phyloP scores from a whole-genome alignment of 2,329 filamentous ascomycete species.

The Magnaporthiopsis rhizophila region DNA sequence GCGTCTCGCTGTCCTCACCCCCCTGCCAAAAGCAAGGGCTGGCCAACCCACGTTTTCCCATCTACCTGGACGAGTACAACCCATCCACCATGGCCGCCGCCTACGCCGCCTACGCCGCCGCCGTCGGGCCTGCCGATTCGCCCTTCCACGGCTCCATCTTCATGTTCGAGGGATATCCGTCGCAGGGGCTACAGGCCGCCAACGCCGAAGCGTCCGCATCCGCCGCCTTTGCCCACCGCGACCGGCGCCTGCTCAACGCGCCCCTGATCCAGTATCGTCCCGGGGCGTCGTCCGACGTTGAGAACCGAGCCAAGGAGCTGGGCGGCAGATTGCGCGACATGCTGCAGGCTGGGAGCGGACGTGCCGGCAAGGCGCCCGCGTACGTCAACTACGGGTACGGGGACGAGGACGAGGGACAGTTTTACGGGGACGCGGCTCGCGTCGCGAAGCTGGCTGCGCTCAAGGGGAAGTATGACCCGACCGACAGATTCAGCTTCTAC shows the following conservation, averaged over 20 bases:
- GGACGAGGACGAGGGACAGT: slow-evolving; percentile 29
- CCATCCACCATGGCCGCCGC: slow-evolving; percentile 18
- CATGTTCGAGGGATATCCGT: slow-evolving; percentile 49
- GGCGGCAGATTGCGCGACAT: slow-evolving; percentile 30
- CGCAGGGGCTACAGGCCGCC: slow-evolving; percentile 32
- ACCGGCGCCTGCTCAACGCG: slow-evolving; percentile 32
- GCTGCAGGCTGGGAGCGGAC: slow-evolving; percentile 25
- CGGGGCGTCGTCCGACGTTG: slow-evolving; percentile 19
- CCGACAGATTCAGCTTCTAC: slow-evolving; percentile 35
- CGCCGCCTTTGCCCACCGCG: slow-evolving; percentile 37
- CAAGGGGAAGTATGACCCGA: slow-evolving; percentile 42
- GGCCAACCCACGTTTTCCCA: slow-evolving; percentile 34
- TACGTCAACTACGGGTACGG: slow-evolving; percentile 48
- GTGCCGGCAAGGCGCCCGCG: slow-evolving; percentile 21
- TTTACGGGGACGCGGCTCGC: slow-evolving; percentile 42
- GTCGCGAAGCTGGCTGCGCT: slow-evolving; percentile 33
- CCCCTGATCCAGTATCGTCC: slow-evolving; percentile 29
- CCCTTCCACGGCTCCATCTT: slow-evolving; percentile 30
- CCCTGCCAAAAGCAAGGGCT: slow-evolving; percentile 33
- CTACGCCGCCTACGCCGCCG: slow-evolving; percentile 25
- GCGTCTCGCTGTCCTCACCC: slow-evolving; percentile 25
- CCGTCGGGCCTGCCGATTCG: slow-evolving; percentile 16
- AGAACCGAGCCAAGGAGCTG: slow-evolving; percentile 24
- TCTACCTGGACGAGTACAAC: slow-evolving; percentile 33
- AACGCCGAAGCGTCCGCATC: slow-evolving; percentile 21